Percentiles rank a stretch among this genome's conserved stretches.
These are phyloP conservation scores for Darksidea phi DNA, from an alignment of 495 filamentous ascomycete species.

Conservation along the genomic window DNA sequence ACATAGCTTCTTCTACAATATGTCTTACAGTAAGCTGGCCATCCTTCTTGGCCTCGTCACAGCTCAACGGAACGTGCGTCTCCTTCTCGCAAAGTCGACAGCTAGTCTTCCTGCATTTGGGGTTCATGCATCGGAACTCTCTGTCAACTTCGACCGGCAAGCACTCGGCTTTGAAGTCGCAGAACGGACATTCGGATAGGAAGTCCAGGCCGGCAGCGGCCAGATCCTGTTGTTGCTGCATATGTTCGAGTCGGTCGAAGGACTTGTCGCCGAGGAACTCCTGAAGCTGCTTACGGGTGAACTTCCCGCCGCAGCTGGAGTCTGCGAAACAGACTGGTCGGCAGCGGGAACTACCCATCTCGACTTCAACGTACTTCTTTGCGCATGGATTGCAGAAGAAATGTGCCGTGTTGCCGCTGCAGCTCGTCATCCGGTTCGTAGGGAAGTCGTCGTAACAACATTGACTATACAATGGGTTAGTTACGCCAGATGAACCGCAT, in stretches of 20 bases:
- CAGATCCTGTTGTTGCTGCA: slow-evolving; percentile 69
- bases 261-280: slow-evolving; percentile 59
- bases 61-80: slow-evolving; percentile 72
- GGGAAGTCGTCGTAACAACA: slow-evolving; percentile 70
- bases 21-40: slow-evolving; percentile 61
- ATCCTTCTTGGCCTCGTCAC: slow-evolving; percentile 65
- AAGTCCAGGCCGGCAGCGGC: slow-evolving; percentile 43
- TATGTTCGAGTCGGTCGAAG: slow-evolving; percentile 59
- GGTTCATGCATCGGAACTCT: slow-evolving; percentile 71
- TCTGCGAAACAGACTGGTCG: slow-evolving; percentile 56
- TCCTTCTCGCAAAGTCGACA: slow-evolving; percentile 72
- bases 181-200: slow-evolving; percentile 68
- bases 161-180: slow-evolving; percentile 73
- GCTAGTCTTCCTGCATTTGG: slow-evolving; percentile 63
- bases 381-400: slow-evolving; percentile 72
- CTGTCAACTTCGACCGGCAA: slow-evolving; percentile 65
- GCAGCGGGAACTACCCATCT: slow-evolving; percentile 65
- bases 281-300: slow-evolving; percentile 50
- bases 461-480: slow-evolving; percentile 3
- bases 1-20: slow-evolving; percentile 79
- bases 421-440: slow-evolving; percentile 65
- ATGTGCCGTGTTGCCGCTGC: slow-evolving; percentile 57
- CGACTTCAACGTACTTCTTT: slow-evolving; percentile 59
- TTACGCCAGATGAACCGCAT: too few relatives aligned
- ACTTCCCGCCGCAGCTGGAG: slow-evolving; percentile 53